Evolutionary conservation across 2,329 filamentous ascomycete genomes (phyloP), one percentile per base, ranked within the genome.

Genomic region (Hypoxylon sp.): DNA sequence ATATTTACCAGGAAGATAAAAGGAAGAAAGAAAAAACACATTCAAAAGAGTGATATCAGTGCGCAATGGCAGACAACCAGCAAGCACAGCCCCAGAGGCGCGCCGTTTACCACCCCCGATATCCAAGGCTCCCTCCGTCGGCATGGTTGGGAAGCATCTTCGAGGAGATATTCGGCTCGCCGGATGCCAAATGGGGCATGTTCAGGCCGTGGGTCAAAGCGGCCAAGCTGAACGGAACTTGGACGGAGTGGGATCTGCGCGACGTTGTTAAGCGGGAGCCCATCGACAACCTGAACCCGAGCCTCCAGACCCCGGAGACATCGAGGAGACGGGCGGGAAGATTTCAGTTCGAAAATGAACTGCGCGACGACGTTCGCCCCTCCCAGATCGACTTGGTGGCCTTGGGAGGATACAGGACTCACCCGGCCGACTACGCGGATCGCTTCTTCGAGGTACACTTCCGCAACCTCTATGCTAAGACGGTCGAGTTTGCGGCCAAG

Each of bases 391-490:
- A 72, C 42, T 66, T 72, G 29, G 26, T 27, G 2, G 17, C 26
- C 1, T 61, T 66, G 42, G 50, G 65, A 13, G 60, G 59, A 7
- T 43, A 42, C 20, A 2, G 8, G 1, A 40, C 43, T 31, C 69
- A 71, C 29, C 58, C 65, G 13, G 38, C 17, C 1, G 64, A 70
- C 35, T 69, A 68, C 23, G 45, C 58, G 24, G 62, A 72, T 27
- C 18, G 55, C 0, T 74, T 68, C 35, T 71, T 58, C 53, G 35
- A n/a, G 23, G 15, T 4, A 9, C 64, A 62, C 52, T 74, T 72
- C 41, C 4, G 31, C 3, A 62, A 70, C 11, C 48, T 78, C 9
- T 74, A 69, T 37, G 7, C 58, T 3, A 57, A 59, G 33, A 51
- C 70, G 3, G 49, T 58, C 11, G 9, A 33, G 2, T 60, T 55